Evolutionary conservation across 257 asterid genomes (phyloP).

Genomic region (Solanum okadae): DNA sequence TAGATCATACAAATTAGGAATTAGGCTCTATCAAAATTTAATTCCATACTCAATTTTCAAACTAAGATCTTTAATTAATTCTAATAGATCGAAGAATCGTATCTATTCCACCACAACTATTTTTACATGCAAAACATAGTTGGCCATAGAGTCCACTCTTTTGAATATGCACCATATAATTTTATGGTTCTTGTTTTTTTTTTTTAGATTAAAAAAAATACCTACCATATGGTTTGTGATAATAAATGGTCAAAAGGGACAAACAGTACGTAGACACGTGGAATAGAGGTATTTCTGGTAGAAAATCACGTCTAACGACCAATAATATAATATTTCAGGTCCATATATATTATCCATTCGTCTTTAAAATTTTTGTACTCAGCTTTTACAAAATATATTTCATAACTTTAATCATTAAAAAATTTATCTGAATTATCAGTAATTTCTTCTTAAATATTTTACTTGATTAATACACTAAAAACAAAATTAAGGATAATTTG

Average conservation of each 20-base stretch:
- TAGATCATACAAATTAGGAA: accelerated
- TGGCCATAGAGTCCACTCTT: neutral
- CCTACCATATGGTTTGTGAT: neutral
- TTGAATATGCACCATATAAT: neutral
- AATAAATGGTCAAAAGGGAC: neutral
- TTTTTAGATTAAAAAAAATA: neutral
- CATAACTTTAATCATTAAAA: neutral
- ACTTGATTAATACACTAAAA: neutral
- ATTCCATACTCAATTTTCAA: neutral
- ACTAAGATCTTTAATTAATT: accelerated
- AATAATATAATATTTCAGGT: neutral
- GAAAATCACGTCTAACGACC: neutral
- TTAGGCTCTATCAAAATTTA: accelerated
- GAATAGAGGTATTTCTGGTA: neutral
- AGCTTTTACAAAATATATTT: neutral
- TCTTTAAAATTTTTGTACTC: neutral
- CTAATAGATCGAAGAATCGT: accelerated
- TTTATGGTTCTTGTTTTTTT: neutral
- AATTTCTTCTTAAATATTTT: neutral
- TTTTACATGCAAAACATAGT: neutral
- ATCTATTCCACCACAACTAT: neutral
- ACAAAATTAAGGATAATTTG: neutral
- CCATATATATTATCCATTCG: neutral
- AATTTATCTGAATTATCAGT: neutral
- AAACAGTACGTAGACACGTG: neutral